Conservation (phyloP, 1,284 basidiomycete genomes). For the Xerocomus amazonicus region DNA sequence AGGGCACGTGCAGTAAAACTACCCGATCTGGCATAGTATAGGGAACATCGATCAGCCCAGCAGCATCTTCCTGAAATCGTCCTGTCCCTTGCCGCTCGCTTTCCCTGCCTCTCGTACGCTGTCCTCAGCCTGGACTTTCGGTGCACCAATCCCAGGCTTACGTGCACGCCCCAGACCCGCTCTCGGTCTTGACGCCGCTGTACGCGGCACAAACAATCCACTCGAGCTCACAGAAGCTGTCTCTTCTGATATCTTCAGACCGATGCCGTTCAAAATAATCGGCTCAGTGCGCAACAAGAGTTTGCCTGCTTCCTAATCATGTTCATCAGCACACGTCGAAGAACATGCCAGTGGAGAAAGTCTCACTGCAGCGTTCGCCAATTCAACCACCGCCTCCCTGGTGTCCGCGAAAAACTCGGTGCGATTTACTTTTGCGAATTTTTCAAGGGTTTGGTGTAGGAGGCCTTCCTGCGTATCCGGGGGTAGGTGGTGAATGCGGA, state of each 20-base stretch:
- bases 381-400: slow-evolving; percentile 74
- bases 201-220: slow-evolving; percentile 61
- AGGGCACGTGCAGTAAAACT: slow-evolving; percentile 1
- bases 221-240: slow-evolving; percentile 39
- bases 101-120: slow-evolving; percentile 14
- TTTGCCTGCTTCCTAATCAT: slow-evolving; percentile 70
- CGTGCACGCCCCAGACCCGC: slow-evolving; percentile 62
- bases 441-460: slow-evolving; percentile 84
- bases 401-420: slow-evolving; percentile 70
- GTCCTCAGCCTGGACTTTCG: slow-evolving; percentile 18
- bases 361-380: slow-evolving; percentile 69
- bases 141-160: slow-evolving; percentile 27
- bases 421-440: slow-evolving; percentile 66
- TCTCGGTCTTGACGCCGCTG: slow-evolving; percentile 59
- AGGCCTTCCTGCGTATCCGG: slow-evolving; percentile 77
- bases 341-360: slow-evolving; percentile 6
- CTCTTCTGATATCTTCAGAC: slow-evolving; percentile 57
- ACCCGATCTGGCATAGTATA: background rate
- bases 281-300: slow-evolving; percentile 67
- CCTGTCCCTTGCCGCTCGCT: slow-evolving; percentile 45
- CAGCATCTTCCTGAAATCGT: slow-evolving; percentile 82
- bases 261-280: slow-evolving; percentile 60
- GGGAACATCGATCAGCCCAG: slow-evolving; percentile 31
- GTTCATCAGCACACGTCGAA: slow-evolving; percentile 7
- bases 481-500: slow-evolving; percentile 76